Percentiles rank a stretch among this genome's conserved stretches.
phyloP scores from a whole-genome alignment of 495 filamentous ascomycete genomes.

The Penicillium turbatum region DNA sequence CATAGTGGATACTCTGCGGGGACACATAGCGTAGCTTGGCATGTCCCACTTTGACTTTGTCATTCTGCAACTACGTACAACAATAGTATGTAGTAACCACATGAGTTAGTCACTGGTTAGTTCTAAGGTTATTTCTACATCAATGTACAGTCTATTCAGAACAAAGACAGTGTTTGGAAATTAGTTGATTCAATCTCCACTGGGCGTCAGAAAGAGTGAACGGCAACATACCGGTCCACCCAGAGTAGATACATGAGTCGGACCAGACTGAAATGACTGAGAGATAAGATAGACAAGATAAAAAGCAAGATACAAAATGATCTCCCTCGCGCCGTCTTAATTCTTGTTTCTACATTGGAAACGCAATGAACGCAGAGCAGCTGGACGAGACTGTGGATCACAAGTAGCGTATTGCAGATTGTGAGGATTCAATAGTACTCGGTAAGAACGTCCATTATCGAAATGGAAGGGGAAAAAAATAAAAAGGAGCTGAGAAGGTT shows the following conservation, averaged over 20 bases:
- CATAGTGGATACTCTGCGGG: neutral
- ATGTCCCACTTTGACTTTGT: neutral
- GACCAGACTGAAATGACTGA: slow-evolving; percentile 3
- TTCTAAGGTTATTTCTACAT: too few relatives aligned
- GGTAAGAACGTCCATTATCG: neutral
- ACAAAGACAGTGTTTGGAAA: neutral
- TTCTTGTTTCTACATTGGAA: slow-evolving; percentile 30
- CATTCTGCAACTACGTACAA: too few relatives aligned
- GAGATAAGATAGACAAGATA: slow-evolving; percentile 6
- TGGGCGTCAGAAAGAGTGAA: neutral
- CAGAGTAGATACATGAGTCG: slow-evolving; percentile 5
- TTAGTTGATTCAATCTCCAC: slow-evolving; percentile 7
- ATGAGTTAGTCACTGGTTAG: too few relatives aligned
- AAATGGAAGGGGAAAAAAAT: neutral
- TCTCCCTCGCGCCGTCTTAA: slow-evolving; percentile 25
- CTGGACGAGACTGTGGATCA: slow-evolving; percentile 7
- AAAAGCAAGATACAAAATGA: slow-evolving; percentile 18
- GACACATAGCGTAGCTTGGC: neutral
- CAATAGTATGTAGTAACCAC: too few relatives aligned
- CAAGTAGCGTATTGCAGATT: neutral
- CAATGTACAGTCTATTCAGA: too few relatives aligned
- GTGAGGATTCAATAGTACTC: slow-evolving; percentile 8
- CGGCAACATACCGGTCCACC: slow-evolving; percentile 5
- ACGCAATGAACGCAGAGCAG: slow-evolving; percentile 17
- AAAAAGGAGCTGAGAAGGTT: neutral